These are phyloP conservation scores for Phyllosticta citrichinensis DNA, from an alignment of 2,329 filamentous ascomycete species.

Conservation along the genomic window DNA sequence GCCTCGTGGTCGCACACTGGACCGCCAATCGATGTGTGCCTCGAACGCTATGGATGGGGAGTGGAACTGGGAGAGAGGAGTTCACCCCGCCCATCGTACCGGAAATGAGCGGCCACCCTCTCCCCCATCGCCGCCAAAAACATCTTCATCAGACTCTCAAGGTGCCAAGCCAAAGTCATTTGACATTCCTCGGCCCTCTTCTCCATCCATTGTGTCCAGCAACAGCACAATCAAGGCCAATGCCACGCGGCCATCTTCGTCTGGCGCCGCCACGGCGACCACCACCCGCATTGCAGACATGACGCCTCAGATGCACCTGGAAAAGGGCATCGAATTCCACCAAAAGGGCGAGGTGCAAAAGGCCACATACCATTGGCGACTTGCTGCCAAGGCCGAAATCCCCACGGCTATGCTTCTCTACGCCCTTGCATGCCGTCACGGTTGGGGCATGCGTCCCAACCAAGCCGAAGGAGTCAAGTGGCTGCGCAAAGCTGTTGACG, in stretches of 20 bases:
- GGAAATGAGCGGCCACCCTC: conserved; percentile 22
- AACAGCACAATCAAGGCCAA: conserved; percentile 33
- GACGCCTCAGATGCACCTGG: conserved; percentile 77
- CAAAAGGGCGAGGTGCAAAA: conserved; percentile 80
- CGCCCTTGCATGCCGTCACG: conserved; percentile 86
- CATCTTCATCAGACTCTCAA: conserved; percentile 10
- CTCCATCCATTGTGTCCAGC: conserved; percentile 31
- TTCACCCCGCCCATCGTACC: conserved; percentile 6
- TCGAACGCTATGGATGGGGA: conserved; percentile 35
- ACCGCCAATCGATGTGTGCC: conserved; percentile 43
- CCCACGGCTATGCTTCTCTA: conserved; percentile 95
- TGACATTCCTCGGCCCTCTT: conserved; percentile 14
- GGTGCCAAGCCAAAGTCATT: conserved; percentile 14
- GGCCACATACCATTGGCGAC: conserved; percentile 88
- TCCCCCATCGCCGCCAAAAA: conserved; percentile 30
- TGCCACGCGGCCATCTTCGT: conserved; percentile 1
- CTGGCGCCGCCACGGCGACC: conserved; percentile 3
- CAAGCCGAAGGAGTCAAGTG: conserved; percentile 83
- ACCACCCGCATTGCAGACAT: conserved; percentile 49
- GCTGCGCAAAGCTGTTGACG: conserved; percentile 84
- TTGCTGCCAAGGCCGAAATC: conserved; percentile 75
- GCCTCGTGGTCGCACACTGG: conserved; percentile 70
- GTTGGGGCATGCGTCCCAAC: conserved; percentile 95
- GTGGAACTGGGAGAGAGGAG: conserved; percentile 49
- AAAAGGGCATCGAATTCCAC: conserved; percentile 83